Evolutionary conservation across 2,329 filamentous ascomycete species (phyloP).

Genomic region (Myriosclerotinia curreyana): DNA sequence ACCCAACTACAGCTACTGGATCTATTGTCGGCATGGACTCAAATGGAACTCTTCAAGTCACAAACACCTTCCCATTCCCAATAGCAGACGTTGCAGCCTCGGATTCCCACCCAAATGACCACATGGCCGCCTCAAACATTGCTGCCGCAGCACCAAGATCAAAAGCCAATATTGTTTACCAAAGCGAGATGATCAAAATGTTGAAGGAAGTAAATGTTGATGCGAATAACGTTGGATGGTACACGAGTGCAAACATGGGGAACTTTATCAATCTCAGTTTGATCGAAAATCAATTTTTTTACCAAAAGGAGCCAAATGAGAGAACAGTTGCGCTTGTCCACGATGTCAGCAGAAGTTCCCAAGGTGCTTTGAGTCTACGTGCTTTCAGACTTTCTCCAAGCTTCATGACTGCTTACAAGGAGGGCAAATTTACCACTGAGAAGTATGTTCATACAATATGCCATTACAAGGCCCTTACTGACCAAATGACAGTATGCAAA

Average conservation of each 20-base stretch:
- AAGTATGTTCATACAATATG: slow-evolving; percentile 58
- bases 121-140: slow-evolving; percentile 62
- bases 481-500: slow-evolving; percentile 67
- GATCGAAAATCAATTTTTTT: slow-evolving; percentile 97
- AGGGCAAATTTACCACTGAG: slow-evolving; percentile 94
- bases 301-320: slow-evolving; percentile 90
- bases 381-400: slow-evolving; percentile 85
- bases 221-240: slow-evolving; percentile 97
- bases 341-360: slow-evolving; percentile 91
- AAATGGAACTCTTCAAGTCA: slow-evolving; percentile 78
- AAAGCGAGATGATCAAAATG: slow-evolving; percentile 96
- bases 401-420: slow-evolving; percentile 91
- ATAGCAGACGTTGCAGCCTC: slow-evolving; percentile 67
- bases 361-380: slow-evolving; percentile 83
- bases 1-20: slow-evolving; percentile 86
- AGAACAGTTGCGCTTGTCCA: slow-evolving; percentile 85
- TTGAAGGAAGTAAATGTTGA: slow-evolving; percentile 97
- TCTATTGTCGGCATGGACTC: slow-evolving; percentile 92
- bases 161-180: slow-evolving; percentile 84
- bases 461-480: slow-evolving; percentile 15
- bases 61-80: slow-evolving; percentile 93
- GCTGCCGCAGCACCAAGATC: slow-evolving; percentile 87
- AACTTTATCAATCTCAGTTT: slow-evolving; percentile 95
- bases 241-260: slow-evolving; percentile 97
- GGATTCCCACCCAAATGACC: slow-evolving; percentile 70